These are phyloP conservation scores for Arabidopsis thaliana DNA, from an alignment of 345 rosid species.

Conservation along the genomic window DNA sequence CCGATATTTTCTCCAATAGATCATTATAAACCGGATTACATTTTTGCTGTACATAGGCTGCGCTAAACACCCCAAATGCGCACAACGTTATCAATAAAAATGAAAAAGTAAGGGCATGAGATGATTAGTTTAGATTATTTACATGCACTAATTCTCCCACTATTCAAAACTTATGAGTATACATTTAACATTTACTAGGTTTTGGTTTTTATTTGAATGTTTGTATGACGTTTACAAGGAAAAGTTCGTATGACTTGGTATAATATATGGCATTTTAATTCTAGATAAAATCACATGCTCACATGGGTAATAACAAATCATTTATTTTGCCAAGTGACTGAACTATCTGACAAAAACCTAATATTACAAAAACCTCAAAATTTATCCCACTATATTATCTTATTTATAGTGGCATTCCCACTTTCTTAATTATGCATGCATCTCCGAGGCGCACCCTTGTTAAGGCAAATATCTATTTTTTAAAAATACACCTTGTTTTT, in stretches of 20 bases:
- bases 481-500: slow-evolving; percentile 5
- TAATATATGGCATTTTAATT: slow-evolving; percentile 15
- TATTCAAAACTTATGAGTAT: slow-evolving; percentile 26
- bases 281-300: slow-evolving; percentile 33
- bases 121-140: slow-evolving; percentile 29
- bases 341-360: slow-evolving; percentile 33
- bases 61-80: slow-evolving; percentile 20
- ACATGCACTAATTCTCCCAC: slow-evolving; percentile 31
- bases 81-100: slow-evolving; percentile 19
- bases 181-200: neutral
- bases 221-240: slow-evolving; percentile 10
- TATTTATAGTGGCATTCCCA: slow-evolving; percentile 41
- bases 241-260: neutral
- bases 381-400: slow-evolving; percentile 31
- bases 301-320: slow-evolving; percentile 13
- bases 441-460: slow-evolving; percentile 41
- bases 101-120: slow-evolving; percentile 11
- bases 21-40: neutral
- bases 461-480: neutral
- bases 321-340: slow-evolving; percentile 27
- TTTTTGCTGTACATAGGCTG: slow-evolving; percentile 13
- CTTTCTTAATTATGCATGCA: slow-evolving; percentile 43
- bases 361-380: slow-evolving; percentile 19
- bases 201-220: neutral
- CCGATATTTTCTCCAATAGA: no score